phyloP scores from a whole-genome alignment of 495 filamentous ascomycete species.

The Trichocladium uniseriatum region DNA sequence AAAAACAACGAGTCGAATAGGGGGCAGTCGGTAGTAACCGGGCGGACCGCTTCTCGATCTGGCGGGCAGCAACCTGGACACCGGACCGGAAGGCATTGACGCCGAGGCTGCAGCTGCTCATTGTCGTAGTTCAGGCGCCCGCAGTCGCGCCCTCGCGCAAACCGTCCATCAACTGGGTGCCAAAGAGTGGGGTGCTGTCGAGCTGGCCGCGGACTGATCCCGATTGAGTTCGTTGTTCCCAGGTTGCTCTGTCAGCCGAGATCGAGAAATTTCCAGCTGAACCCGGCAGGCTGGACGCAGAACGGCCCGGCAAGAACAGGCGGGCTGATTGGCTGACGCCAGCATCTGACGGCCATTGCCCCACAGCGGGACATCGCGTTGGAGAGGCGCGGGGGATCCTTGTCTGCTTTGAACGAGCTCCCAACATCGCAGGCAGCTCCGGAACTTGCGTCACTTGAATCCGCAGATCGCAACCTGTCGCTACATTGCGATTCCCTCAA shows the following conservation, averaged over 20 bases:
- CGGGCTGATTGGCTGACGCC: background rate
- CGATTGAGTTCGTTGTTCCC: background rate
- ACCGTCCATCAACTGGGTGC: slow-evolving; percentile 19
- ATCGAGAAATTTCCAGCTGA: background rate
- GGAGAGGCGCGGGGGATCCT: no score
- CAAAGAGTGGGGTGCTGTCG: background rate
- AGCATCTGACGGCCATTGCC: no score
- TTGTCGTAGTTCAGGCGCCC: slow-evolving; percentile 16
- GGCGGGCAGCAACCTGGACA: slow-evolving; percentile 19
- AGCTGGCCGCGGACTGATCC: background rate
- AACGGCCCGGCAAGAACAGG: background rate
- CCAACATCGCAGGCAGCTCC: background rate
- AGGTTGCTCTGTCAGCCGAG: background rate
- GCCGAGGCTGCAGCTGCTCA: slow-evolving; percentile 24
- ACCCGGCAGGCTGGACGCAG: background rate
- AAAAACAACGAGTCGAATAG: slow-evolving; percentile 13
- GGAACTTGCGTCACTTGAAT: slow-evolving; percentile 1
- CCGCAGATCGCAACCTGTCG: no score
- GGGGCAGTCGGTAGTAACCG: background rate
- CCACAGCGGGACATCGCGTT: background rate
- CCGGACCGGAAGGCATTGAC: slow-evolving; percentile 25
- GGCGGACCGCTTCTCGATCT: slow-evolving; percentile 11
- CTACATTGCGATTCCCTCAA: no score
- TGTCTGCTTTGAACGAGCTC: background rate
- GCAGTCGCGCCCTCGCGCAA: slow-evolving; percentile 20